Base-by-base conservation (phyloP, 768 basidiomycete species). In the Suillus plorans region DNA sequence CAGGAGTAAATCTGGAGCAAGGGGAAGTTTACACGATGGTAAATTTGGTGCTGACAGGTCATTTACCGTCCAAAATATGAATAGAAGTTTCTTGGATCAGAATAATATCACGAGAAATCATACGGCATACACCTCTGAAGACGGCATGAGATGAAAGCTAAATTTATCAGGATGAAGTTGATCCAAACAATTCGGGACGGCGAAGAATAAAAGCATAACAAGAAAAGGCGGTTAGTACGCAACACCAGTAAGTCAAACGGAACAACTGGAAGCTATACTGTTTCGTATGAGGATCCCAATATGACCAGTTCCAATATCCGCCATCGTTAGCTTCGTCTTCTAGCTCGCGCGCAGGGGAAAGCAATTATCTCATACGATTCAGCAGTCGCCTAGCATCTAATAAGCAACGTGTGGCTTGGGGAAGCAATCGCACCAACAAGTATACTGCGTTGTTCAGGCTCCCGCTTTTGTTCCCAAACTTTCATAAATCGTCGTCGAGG, bases 201-300 rank as follows among this genome's bases (percentile, higher is more conserved):
- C 16, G 25, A 49, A 6, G 22, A 56, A 31, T 28, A 13, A n/a
- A 31, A 58, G 5, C 12, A 62, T 34, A 14, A 59, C 53, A 61
- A n/a, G 49, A 34, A 39, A 36, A 25, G 14, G 37, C 20, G 53
- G 12, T 10, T 20, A 36, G 12, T 6, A 42, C 42, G 63, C 62
- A 61, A 64, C 60, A n/a, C 76, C 69, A 77, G 60, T 74, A 76
- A 37, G 73, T 70, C 67, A 89, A 79, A 70, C 89, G 86, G 81
- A 95, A 98, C 89, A 98, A 97, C 78, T 97, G 96, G 83, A 97
- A 96, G 75, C 90, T 94, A 77, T 95, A 97, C 78, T 97, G 95
- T 79, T 98, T 98, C 60, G 95, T 97, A 75, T 99, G 97, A n/a
- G 92, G 88, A 75, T 99, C 97, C 97, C 97, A 99, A 73, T 98